Base-by-base conservation (phyloP, 2,329 filamentous ascomycete species). In the Claviceps humidiphila region DNA sequence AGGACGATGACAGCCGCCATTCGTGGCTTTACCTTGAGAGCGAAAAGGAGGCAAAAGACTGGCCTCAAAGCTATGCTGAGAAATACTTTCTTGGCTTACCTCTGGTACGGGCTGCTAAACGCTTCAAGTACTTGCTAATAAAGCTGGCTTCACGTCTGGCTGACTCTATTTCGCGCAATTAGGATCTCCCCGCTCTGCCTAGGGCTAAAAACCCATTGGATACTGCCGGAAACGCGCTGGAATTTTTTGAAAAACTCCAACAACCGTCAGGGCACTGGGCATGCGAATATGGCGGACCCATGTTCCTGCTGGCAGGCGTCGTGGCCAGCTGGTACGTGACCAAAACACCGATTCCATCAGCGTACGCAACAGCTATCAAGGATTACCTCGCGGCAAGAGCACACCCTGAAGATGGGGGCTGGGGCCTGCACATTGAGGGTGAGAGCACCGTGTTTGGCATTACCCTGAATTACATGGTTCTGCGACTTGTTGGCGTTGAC, bases 261-360 rank as follows among this genome's bases (percentile, higher is more conserved):
- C 76, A 96, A 1, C 82, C 85, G 14, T 85, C 88, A 1, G 93
- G 93, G 5, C 88, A 96, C 63, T 98, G 93, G 93, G 93, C 77
- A 5, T 97, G 91, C 71, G 93, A 98, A 66, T 98, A 98, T 71
- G 93, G 93, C 51, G 93, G 93, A 0, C 93, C 93, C 4, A 91
- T 96, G 87, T 98, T 98, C 64, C 78, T 97, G 41, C 74, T 97
- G 1, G 89, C 91, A 0, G 88, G 91, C 45, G 66, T 95, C 22
- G 81, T 96, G 56, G 81, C 95, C 59, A 78, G 86, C 30, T 94
- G 88, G 82, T 90, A 95, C 65, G 85, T 85, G 50, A 97, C 90
- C 56, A 82, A 90, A 64, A 95, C 89, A 50, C 85, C 86, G 4
- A 87, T 98, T 53, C 83, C 89, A 1, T 79, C 81, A 55, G 81